Evolutionary conservation across 768 basidiomycete genomes (phyloP), one percentile per base, ranked within the genome.

Genomic region (Botryobasidium botryosum): DNA sequence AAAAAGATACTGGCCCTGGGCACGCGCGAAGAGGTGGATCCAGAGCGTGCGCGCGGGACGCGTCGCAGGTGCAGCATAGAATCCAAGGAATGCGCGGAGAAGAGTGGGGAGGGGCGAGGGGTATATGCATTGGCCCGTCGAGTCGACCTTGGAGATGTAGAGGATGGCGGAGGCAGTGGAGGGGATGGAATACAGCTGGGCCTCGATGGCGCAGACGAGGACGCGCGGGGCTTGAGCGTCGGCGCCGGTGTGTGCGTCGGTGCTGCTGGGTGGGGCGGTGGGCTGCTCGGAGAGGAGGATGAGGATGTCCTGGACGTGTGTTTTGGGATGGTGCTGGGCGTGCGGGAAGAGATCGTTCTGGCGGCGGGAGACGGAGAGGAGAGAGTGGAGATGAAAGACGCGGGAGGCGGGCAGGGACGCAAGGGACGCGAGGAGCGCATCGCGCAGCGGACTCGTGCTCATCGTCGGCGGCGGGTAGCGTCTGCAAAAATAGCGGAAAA

Each of bases 81-180:
- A 84, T 17, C 52, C 45, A 12, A 96, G 51, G 46, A 94, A 68
- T 0, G 78, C 64, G 17, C 68, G 65, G 35, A 86, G 74, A 43
- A 96, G 72, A 10, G 68, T 56, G 3, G 71, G 62, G 2, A 88
- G 87, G 3, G 83, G 82, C 32, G 78, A 0, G 77, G 80, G 3
- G 59, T 50, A 23, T 52, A 54, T 6, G 6, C 67, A 70, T 57
- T 90, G 77, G 0, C 91, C 91, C 1, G 91, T 86, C 8, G 88
- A 77, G 59, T 99, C 94, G 43, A 94, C 77, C 63, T 99, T 99
- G 40, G 85, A 84, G 42, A 99, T 68, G 59, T 97, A 94, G 26
- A 97, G 60, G 27, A 96, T 70, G 3, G 75, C 75, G 45, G 72
- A 71, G 2, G 68, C 66, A 1, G 83, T 79, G 3, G 71, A 51